These are phyloP conservation scores for Ogataea trehalophila DNA, from an alignment of 805 yeast species.

Conservation along the genomic window DNA sequence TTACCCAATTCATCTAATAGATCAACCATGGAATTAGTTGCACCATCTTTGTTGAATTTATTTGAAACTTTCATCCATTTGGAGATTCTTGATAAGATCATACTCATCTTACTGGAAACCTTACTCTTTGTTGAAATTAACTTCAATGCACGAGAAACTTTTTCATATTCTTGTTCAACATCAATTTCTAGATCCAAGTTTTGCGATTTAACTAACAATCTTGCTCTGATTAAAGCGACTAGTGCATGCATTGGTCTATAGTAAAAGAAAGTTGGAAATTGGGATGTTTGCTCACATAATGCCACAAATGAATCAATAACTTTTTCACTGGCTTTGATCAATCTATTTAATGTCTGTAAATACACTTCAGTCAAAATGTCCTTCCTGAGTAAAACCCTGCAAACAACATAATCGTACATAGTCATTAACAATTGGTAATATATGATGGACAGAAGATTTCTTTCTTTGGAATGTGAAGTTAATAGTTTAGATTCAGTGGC, in stretches of 20 bases:
- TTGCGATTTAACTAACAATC: constrained; percentile 40
- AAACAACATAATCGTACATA: constrained; percentile 48
- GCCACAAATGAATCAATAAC: constrained; percentile 41
- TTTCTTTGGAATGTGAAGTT: constrained; percentile 31
- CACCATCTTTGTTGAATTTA: constrained; percentile 41
- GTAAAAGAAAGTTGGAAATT: constrained; percentile 47
- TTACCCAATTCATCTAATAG: constrained; percentile 50
- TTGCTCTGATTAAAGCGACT: constrained; percentile 42
- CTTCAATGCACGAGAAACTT: constrained; percentile 23
- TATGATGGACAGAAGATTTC: constrained; percentile 37
- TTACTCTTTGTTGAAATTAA: constrained; percentile 22
- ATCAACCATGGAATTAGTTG: constrained; percentile 50
- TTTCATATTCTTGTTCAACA: constrained; percentile 29
- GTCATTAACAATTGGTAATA: constrained; percentile 48
- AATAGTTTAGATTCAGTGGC: constrained; percentile 38
- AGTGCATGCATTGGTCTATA: constrained; percentile 51
- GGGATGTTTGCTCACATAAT: constrained; percentile 34
- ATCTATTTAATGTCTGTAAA: constrained; percentile 34
- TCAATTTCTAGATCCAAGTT: constrained; percentile 31
- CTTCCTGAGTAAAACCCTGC: constrained; percentile 31
- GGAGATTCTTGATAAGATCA: constrained; percentile 31
- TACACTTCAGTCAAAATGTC: constrained; percentile 31
- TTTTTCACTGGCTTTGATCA: constrained; percentile 42
- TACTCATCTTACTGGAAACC: constrained; percentile 32
- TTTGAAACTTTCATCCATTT: constrained; percentile 37